Percentiles rank a stretch among this genome's conserved stretches.
These are phyloP conservation scores for Pleurotus tuber-regium DNA, from an alignment of 768 basidiomycete genomes.

Conservation along the genomic window DNA sequence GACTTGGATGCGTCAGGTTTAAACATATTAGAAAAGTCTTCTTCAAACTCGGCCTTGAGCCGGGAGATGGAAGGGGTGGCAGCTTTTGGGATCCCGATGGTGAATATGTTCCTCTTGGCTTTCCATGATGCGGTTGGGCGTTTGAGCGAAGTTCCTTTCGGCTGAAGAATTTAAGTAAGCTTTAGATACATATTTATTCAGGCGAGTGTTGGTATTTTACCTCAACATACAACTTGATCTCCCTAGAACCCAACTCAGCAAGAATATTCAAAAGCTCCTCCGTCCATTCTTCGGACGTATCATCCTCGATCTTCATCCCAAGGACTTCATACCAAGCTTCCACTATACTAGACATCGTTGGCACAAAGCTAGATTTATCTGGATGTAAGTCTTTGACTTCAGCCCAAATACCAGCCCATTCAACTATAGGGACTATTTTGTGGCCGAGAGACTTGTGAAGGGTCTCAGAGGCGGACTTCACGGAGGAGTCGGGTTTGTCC, in stretches of 20 bases:
- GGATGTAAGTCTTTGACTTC: conserved; percentile 27
- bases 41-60: conserved; percentile 30
- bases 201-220: conserved; percentile 28
- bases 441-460: conserved; percentile 31
- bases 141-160: conserved; percentile 14
- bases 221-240: conserved; percentile 13
- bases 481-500: conserved; percentile 27
- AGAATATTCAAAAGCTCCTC: conserved; percentile 29
- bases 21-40: conserved; percentile 32
- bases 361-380: conserved; percentile 31
- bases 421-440: conserved; percentile 28
- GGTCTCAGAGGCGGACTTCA: conserved; percentile 23
- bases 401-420: conserved; percentile 32
- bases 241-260: conserved; percentile 14
- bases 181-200: not conserved
- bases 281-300: conserved; percentile 31
- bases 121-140: conserved; percentile 29
- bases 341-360: conserved; percentile 28
- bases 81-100: conserved; percentile 30
- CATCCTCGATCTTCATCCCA: conserved; percentile 30
- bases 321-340: conserved; percentile 35
- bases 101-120: conserved; percentile 23
- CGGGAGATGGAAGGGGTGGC: conserved; percentile 22
- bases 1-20: conserved; percentile 6
- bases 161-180: conserved; percentile 14